Conservation (phyloP, 257 asterid genomes). For the Handroanthus guayacan region DNA sequence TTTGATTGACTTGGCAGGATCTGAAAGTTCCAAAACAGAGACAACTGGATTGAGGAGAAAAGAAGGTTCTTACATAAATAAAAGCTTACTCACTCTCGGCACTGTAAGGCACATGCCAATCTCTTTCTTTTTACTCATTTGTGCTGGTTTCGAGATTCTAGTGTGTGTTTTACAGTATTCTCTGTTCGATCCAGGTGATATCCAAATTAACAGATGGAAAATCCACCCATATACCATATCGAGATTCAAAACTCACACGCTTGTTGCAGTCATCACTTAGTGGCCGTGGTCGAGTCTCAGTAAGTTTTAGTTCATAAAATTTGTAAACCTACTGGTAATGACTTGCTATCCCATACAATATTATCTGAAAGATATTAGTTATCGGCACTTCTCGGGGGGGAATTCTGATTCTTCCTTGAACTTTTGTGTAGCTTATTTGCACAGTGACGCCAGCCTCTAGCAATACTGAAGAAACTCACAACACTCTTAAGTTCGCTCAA, state of each 20-base stretch:
- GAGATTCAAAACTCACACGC: conserved; percentile 88
- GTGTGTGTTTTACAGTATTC: conserved; percentile 18
- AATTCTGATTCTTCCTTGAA: conserved; percentile 40
- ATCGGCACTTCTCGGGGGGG: conserved; percentile 25
- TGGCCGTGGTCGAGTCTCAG: conserved; percentile 85
- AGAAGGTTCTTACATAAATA: conserved; percentile 86
- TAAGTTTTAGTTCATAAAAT: conserved; percentile 47
- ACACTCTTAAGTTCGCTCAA: conserved; percentile 81
- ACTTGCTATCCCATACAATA: conserved; percentile 26
- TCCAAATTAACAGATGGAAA: conserved; percentile 82
- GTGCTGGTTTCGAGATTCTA: conserved; percentile 25
- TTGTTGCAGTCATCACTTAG: conserved; percentile 87
- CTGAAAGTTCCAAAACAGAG: conserved; percentile 89
- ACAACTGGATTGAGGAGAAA: conserved; percentile 80
- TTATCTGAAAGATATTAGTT: conserved; percentile 23
- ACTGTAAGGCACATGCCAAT: conserved; percentile 61
- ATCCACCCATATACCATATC: conserved; percentile 84
- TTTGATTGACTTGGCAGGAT: conserved; percentile 92
- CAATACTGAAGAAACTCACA: conserved; percentile 84
- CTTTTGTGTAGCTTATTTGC: conserved; percentile 75
- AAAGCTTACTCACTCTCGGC: conserved; percentile 85
- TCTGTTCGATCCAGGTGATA: conserved; percentile 62
- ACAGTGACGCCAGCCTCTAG: conserved; percentile 86
- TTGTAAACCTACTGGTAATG: conserved; percentile 26
- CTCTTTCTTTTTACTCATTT: conserved; percentile 31